A percentile compares a stretch with the other conserved stretches of the same genome.
phyloP scores from a whole-genome alignment of 805 yeast species.

The Candida peoriensis region DNA sequence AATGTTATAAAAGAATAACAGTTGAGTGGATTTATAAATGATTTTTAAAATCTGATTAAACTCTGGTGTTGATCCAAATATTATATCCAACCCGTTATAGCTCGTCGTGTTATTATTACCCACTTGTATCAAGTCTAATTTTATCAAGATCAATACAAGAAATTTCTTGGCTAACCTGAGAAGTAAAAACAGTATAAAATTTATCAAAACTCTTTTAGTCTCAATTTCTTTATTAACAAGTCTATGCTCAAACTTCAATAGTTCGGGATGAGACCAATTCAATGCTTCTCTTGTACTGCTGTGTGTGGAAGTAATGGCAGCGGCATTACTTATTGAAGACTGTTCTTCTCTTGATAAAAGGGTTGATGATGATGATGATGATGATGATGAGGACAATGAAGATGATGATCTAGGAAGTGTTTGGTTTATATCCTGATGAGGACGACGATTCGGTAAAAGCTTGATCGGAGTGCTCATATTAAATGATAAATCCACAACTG shows the following conservation, averaged over 20 bases:
- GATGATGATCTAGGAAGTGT: too few species aligned
- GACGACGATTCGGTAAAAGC: too few species aligned
- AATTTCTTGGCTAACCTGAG: conserved; percentile 24
- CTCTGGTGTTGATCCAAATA: too few species aligned
- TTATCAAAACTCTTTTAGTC: conserved; percentile 29
- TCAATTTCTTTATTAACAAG: conserved; percentile 38
- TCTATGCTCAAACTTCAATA: conserved; percentile 27
- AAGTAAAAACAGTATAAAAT: conserved; percentile 26
- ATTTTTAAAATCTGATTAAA: background rate
- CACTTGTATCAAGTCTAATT: conserved; percentile 9
- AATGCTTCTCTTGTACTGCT: conserved; percentile 1
- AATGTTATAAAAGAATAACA: conserved; percentile 27
- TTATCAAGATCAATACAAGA: conserved; percentile 15
- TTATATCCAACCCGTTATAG: conserved; percentile 3
- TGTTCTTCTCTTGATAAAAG: too few species aligned
- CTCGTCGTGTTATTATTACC: background rate
- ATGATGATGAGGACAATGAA: too few species aligned
- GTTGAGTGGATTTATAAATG: conserved; percentile 15
- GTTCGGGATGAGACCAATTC: conserved; percentile 9
- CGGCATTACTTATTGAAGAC: too few species aligned
- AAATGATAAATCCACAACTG: too few species aligned
- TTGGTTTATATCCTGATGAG: too few species aligned
- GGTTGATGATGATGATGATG: too few species aligned
- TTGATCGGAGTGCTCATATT: too few species aligned
- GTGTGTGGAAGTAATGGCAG: too few species aligned